Percentiles rank a stretch among this genome's conserved stretches.
phyloP scores from a whole-genome alignment of 2,329 filamentous ascomycete genomes.

The Podosphaera xanthii region DNA sequence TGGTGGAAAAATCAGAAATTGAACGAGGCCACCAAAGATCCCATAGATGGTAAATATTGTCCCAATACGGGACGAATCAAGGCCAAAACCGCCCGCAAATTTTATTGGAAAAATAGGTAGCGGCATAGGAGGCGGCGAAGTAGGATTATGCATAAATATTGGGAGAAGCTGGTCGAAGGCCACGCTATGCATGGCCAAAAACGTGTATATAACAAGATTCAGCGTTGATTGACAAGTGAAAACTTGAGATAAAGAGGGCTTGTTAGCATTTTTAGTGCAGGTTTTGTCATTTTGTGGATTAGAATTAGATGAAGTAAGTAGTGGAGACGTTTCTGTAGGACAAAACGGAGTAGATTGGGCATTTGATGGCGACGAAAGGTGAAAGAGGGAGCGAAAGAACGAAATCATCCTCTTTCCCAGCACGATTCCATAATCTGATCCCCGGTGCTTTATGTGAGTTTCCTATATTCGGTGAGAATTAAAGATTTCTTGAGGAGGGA shows the following conservation, averaged over 20 bases:
- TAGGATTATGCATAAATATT: constrained; percentile 65
- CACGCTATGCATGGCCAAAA: constrained; percentile 18
- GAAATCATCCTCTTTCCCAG: constrained; percentile 43
- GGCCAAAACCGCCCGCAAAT: constrained; percentile 62
- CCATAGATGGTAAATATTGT: constrained; percentile 70
- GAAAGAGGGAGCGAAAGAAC: constrained; percentile 11
- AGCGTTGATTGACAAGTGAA: constrained; percentile 53
- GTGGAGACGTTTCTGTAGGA: constrained; percentile 22
- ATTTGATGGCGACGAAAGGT: background rate
- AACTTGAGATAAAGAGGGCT: constrained; percentile 30
- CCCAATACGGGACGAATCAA: constrained; percentile 52
- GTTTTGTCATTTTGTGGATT: constrained; percentile 4
- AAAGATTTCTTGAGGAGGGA: background rate
- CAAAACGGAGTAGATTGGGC: background rate
- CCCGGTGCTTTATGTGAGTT: constrained; percentile 51
- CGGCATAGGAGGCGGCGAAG: constrained; percentile 26
- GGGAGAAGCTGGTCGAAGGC: constrained; percentile 74
- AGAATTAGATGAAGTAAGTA: constrained; percentile 25
- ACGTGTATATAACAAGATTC: constrained; percentile 31
- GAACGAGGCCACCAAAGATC: constrained; percentile 53
- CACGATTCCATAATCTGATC: constrained; percentile 51
- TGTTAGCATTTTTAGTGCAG: constrained; percentile 10
- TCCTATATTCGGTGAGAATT: constrained; percentile 27
- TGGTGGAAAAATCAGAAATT: constrained; percentile 71
- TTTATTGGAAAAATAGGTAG: constrained; percentile 49